These are phyloP conservation scores for Tetrapisispora iriomotensis DNA, from an alignment of 805 yeast species.

Conservation along the genomic window DNA sequence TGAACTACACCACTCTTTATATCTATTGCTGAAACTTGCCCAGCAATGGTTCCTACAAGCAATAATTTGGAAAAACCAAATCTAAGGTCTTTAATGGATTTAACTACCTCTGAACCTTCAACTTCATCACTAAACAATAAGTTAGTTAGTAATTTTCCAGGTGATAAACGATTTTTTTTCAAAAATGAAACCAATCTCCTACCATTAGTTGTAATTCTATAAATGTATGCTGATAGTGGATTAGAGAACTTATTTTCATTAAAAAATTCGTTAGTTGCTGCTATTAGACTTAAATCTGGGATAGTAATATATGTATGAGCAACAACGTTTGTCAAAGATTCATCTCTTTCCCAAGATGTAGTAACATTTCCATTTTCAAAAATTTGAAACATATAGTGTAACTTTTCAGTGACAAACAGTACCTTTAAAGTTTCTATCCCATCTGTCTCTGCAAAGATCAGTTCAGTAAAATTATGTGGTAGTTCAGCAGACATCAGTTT, in stretches of 20 bases:
- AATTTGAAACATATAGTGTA: slow-evolving; percentile 12
- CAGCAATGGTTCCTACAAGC: slow-evolving; percentile 33
- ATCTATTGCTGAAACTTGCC: slow-evolving; percentile 37
- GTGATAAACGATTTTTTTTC: slow-evolving; percentile 12
- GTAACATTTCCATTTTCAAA: slow-evolving; percentile 16
- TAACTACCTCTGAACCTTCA: slow-evolving; percentile 9
- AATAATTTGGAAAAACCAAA: slow-evolving; percentile 41
- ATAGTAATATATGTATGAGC: slow-evolving; percentile 25
- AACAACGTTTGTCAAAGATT: slow-evolving; percentile 31
- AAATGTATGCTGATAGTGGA: slow-evolving; percentile 19
- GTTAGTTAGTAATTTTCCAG: slow-evolving; percentile 15
- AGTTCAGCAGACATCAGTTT: slow-evolving; percentile 10
- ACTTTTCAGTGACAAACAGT: slow-evolving; percentile 9
- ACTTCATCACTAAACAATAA: slow-evolving; percentile 9
- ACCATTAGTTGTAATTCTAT: slow-evolving; percentile 19
- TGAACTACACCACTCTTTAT: slow-evolving; percentile 30
- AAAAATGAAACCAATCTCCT: slow-evolving; percentile 12
- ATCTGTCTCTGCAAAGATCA: slow-evolving; percentile 16
- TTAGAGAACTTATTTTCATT: slow-evolving; percentile 10
- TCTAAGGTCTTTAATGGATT: slow-evolving; percentile 15
- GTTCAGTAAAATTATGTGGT: slow-evolving; percentile 8
- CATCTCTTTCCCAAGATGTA: slow-evolving; percentile 36
- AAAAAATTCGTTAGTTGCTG: slow-evolving; percentile 13
- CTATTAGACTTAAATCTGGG: slow-evolving; percentile 10
- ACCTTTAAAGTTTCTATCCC: slow-evolving; percentile 9